phyloP scores from a whole-genome alignment of 306 rosid species.

The Castanea crenata region DNA sequence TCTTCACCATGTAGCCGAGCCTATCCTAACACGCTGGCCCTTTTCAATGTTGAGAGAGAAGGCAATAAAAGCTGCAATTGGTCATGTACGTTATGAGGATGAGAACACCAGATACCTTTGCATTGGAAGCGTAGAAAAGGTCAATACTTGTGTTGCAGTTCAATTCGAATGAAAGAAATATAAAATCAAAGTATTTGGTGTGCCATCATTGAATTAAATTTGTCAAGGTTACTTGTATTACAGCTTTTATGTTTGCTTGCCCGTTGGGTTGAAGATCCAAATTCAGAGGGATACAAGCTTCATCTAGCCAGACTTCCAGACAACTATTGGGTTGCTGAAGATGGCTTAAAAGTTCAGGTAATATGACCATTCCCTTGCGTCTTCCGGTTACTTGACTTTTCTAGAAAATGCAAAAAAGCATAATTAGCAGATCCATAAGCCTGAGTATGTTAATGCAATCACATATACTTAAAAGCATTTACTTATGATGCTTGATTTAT shows the following conservation, averaged over 20 bases:
- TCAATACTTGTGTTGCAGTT: background rate
- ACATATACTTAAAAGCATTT: background rate
- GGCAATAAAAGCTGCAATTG: conserved; percentile 50
- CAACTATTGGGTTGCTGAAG: conserved; percentile 76
- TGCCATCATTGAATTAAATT: conserved; percentile 7
- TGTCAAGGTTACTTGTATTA: background rate
- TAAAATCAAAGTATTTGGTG: background rate
- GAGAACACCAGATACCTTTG: conserved; percentile 59
- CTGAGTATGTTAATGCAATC: background rate
- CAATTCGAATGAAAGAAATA: background rate
- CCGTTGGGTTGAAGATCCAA: conserved; percentile 67
- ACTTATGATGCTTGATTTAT: background rate
- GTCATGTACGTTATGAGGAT: conserved; percentile 62
- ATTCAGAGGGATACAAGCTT: conserved; percentile 64
- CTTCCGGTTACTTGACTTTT: too few species aligned
- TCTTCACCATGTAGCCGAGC: conserved; percentile 59
- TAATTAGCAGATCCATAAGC: too few species aligned
- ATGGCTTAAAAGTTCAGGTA: conserved; percentile 75
- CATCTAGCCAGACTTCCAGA: conserved; percentile 67
- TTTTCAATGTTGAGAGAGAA: conserved; percentile 44
- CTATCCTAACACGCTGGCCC: conserved; percentile 54
- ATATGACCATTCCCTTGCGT: too few species aligned
- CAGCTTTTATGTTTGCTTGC: conserved; percentile 55
- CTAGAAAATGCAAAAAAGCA: too few species aligned
- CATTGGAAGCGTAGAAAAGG: conserved; percentile 71